phyloP scores from a whole-genome alignment of 2,329 filamentous ascomycete genomes.

The Neocucurbitaria cava region DNA sequence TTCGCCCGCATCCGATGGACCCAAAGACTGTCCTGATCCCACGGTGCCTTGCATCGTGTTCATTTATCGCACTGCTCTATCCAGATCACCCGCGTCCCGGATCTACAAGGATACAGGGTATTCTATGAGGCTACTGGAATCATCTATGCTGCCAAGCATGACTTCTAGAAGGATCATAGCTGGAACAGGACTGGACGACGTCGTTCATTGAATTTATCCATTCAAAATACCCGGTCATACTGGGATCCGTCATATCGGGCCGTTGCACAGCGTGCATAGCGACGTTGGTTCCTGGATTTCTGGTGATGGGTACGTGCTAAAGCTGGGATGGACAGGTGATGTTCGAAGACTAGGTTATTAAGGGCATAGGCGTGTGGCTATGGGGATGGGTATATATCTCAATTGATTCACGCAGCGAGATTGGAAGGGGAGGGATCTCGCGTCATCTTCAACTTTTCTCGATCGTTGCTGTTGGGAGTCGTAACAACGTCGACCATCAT shows the following conservation, averaged over 20 bases:
- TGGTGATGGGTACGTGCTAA: conserved; percentile 7
- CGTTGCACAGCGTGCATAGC: conserved; percentile 17
- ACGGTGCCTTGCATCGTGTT: conserved; percentile 7
- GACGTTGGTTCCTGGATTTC: conserved; percentile 9
- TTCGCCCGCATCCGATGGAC: conserved; percentile 11
- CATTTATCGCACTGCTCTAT: conserved; percentile 7
- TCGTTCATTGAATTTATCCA: conserved; percentile 35
- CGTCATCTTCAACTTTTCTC: conserved; percentile 7
- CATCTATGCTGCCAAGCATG: conserved; percentile 15
- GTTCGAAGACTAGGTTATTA: conserved; percentile 23
- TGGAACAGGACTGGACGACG: conserved; percentile 10
- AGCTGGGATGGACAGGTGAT: conserved; percentile 6
- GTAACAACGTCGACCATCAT: conserved; percentile 19
- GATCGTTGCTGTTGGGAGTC: not conserved
- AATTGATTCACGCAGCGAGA: conserved; percentile 3
- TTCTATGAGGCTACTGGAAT: conserved; percentile 3
- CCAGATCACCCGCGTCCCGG: not conserved
- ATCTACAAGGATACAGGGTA: not conserved
- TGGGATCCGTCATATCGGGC: conserved; percentile 27
- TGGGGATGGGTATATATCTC: conserved; percentile 17
- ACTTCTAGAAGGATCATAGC: conserved; percentile 24
- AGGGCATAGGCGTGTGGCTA: conserved; percentile 19
- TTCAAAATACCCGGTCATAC: conserved; percentile 35
- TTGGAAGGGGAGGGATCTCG: conserved; percentile 21
- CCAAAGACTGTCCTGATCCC: not conserved